Evolutionary conservation across 805 yeast species (phyloP), one percentile per base, ranked within the genome.

Genomic region (Kodamaea laetipori): DNA sequence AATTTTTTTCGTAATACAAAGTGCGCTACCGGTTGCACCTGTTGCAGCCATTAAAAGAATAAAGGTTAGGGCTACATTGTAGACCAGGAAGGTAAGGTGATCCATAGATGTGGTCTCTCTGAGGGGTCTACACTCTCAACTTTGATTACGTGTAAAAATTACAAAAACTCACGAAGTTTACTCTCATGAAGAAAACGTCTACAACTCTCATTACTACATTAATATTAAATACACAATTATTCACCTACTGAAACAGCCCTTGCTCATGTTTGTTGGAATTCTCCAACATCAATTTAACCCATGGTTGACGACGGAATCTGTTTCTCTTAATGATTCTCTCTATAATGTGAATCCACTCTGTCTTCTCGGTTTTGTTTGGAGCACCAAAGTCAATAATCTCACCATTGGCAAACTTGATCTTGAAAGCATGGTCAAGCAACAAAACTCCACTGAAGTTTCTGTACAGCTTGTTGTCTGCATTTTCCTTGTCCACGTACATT

Each of bases 321-420:
- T 81, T 82, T 51, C 75, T 66, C 43, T 69, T 70, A 9, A 84
- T 74, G 13, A 84, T 76, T 38, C 69, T 69, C 46, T 82, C 82
- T 45, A 90, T 62, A 1, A 73, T 61, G 3, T 62, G 53, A 41
- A 84, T 76, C 98, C 97, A 92, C 42, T 69, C 66, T 24, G 64
- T 58, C 64, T 82, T 84, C 37, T 80, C 84, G 12, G 61, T 69
- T 36, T 68, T 73, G 34, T 82, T 78, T 42, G 88, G 94, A 12
- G 96, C 92, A n/a, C 86, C 87, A 61, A 92, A 87, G 50, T 82
- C 86, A 40, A 90, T 85, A 3, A 78, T 69, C 62, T 90, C 97
- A 4, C 88, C 90, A 58, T 90, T 86, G 32, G 79, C 75, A 62
- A 90, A 90, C 48, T 71, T 67, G 38, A 90, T 64, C 56, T 83